Base-by-base conservation (phyloP, 2,329 filamentous ascomycete genomes). In the Cyanodermella asteris region DNA sequence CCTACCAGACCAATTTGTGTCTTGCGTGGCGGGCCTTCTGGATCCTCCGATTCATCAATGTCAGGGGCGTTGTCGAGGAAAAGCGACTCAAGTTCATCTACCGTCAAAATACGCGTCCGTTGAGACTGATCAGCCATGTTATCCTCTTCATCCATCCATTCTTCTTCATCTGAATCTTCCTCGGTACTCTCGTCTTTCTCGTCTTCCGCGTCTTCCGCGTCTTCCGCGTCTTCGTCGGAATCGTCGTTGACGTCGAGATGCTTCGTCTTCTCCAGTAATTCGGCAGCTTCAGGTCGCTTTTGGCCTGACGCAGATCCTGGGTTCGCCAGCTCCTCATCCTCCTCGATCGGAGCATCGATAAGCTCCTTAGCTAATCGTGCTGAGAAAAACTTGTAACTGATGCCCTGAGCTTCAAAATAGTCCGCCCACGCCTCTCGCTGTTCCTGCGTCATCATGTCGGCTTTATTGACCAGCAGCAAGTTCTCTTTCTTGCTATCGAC, bases 371-470 rank as follows among this genome's bases (percentile, higher is more conserved):
- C 87, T 30, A 97, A 49, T 31, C 76, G 70, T 2, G 87, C 87
- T 2, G 90, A 97, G 57, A 97, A 97, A 56, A 94, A 97, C 39
- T 74, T 76, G 58, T 87, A 97, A 27, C 76, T 68, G 42, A 97
- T 90, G 15, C 71, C 68, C 14, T 74, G 67, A 37, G 69, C 57
- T 37, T 72, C 72, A 37, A 97, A 78, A 43, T 91, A 80, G 37
- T 74, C 65, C 3, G 82, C 82, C 87, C 87, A 97, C 1, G 61
- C 58, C 35, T 63, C 63, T 35, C 87, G 61, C 53, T 97, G 90
- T 39, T 68, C 67, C 23, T 69, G 49, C 2, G 82, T 91, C 77
- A 97, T 82, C 87, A 97, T 93, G 51, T 97, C 87, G 22, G 87
- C 82, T 59, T 97, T 97, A 60, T 97, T 97, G 43, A 97, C 84